Percentiles rank a stretch among this genome's conserved stretches.
Evolutionary conservation across 2,329 filamentous ascomycete species (phyloP).

Genomic region (Aspergillus pseudotamarii): DNA sequence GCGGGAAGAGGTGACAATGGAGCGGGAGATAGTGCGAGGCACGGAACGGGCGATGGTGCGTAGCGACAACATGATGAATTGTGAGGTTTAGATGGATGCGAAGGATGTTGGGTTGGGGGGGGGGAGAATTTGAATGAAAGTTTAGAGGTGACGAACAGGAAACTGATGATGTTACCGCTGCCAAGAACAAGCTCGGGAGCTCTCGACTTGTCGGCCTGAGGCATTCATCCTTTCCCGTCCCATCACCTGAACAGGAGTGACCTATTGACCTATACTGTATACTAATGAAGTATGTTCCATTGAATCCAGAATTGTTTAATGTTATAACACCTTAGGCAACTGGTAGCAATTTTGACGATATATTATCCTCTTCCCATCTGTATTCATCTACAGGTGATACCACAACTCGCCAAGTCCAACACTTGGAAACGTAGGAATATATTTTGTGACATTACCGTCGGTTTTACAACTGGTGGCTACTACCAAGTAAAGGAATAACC

Average conservation of each 20-base stretch:
- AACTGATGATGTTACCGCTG: slow-evolving; percentile 18
- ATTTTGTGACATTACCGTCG: background rate
- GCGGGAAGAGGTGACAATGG: slow-evolving; percentile 53
- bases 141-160: slow-evolving; percentile 19
- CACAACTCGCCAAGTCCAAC: background rate
- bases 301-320: no score
- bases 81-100: slow-evolving; percentile 1
- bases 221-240: background rate
- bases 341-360: no score
- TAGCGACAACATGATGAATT: slow-evolving; percentile 66
- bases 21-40: slow-evolving; percentile 64
- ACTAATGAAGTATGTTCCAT: no score
- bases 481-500: no score
- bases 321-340: no score
- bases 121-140: slow-evolving; percentile 14
- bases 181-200: slow-evolving; percentile 2
- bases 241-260: no score
- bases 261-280: no score
- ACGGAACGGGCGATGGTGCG: slow-evolving; percentile 67
- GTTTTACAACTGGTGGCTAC: no score
- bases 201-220: background rate
- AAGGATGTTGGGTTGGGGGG: background rate
- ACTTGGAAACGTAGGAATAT: background rate
- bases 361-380: background rate
- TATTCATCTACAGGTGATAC: background rate